Conservation (phyloP, 2,329 filamentous ascomycete species). For the Pestalotiopsis sp. region DNA sequence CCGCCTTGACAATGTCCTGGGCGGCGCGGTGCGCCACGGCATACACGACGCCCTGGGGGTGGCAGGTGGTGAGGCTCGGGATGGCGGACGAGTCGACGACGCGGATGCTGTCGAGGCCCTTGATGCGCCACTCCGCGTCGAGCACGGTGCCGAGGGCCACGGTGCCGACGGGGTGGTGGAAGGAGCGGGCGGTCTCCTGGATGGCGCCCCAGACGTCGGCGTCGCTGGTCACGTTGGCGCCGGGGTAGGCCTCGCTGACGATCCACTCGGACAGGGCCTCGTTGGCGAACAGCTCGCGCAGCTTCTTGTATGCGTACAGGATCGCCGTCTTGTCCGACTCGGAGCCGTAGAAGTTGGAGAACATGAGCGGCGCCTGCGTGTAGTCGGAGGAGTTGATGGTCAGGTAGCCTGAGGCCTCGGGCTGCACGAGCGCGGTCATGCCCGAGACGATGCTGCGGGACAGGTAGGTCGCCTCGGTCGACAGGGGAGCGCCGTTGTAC, state of each 20-base stretch:
- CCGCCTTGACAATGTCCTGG: neutral
- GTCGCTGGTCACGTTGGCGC: constrained; percentile 18
- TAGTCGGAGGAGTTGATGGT: constrained; percentile 51
- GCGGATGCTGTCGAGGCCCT: constrained; percentile 20
- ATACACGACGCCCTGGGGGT: constrained; percentile 20
- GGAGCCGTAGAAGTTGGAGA: constrained; percentile 51
- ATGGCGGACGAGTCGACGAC: constrained; percentile 21
- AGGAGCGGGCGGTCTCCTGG: constrained; percentile 16
- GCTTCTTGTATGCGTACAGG: constrained; percentile 18
- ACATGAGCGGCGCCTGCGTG: constrained; percentile 52
- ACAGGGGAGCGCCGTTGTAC: constrained; percentile 25
- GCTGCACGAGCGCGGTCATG: constrained; percentile 22
- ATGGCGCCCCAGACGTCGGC: constrained; percentile 19
- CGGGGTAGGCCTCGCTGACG: constrained; percentile 14
- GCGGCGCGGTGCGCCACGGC: constrained; percentile 19
- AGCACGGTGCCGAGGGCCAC: constrained; percentile 21
- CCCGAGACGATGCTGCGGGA: constrained; percentile 39
- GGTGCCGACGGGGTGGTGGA: constrained; percentile 24
- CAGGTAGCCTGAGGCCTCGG: constrained; percentile 29
- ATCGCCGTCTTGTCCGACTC: constrained; percentile 32
- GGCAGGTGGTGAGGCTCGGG: constrained; percentile 20
- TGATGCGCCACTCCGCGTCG: constrained; percentile 19
- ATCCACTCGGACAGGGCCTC: constrained; percentile 13
- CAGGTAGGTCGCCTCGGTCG: constrained; percentile 49
- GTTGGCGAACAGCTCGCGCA: constrained; percentile 17